Base-by-base conservation (phyloP, 805 yeast species). In the Saturnispora galanensis region DNA sequence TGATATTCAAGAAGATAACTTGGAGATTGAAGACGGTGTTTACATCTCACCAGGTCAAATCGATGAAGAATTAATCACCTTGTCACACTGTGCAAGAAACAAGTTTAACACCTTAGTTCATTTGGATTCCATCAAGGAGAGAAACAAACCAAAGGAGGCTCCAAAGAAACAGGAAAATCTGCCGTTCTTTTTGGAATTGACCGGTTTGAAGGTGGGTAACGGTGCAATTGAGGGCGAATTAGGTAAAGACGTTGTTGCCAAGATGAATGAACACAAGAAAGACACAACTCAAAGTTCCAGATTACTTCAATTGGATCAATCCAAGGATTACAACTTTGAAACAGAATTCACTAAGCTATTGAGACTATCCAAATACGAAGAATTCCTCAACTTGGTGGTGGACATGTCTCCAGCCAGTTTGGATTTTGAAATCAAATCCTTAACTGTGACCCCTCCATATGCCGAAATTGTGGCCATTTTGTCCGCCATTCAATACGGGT, bases 61-160 rank as follows among this genome's bases (percentile, higher is more conserved):
- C 30, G 73, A 73, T 49, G 60, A 69, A 5, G 68, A 70, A 10
- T 65, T 93, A 44, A 60, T 84, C 16, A 87, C 98, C 0, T 72
- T 93, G 39, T 81, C 95, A 1, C 52, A 77, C 30, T 82, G 83
- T 5, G 86, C 97, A 21, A 75, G 90, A 55, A 73, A 73, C 47
- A 88, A 86, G 58, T 81, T 84, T 69, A 77, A 74, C 50, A 87
- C 95, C 2, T 65, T 93, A 37, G 61, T 85, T 38, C 81, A 93
- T 59, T 65, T 93, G 52, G 97, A 93, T 54, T 74, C 79, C 6
- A 90, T 93, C 53, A 86, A 79, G 56, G 76, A 74, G 59, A 76
- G 98, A 56, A 88, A 87, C 59, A 90, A 86, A 63, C 97, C 98
- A 17, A 79, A 69, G 42, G 96, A 87, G 59, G 83, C 90, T 1